Base-by-base conservation (phyloP, 2,329 filamentous ascomycete genomes). In the Botryotinia narcissicola region DNA sequence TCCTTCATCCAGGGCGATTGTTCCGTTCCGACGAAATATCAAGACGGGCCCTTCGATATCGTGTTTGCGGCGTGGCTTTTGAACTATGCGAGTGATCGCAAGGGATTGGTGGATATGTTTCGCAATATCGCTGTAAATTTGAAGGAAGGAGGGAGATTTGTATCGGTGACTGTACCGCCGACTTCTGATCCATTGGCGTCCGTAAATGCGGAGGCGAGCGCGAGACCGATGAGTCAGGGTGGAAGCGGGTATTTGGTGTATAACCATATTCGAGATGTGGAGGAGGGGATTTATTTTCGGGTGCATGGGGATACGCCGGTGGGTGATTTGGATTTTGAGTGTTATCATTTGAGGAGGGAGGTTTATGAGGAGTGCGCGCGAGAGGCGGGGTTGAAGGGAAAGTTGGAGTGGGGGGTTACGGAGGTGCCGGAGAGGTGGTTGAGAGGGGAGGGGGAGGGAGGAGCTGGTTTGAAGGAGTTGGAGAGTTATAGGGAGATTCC, bases 21-120 rank as follows among this genome's bases (percentile, higher is more conserved):
- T 72, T 74, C 78, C 6, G 75, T 78, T 40, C 80, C 81, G 3
- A 74, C 74, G 12, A 42, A 71, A 3, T 78, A 78, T 12, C 72
- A 73, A 4, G 77, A 76, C 8, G 79, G 76, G 7, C 77, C 77
- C 1, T 84, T 83, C 75, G 81, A 83, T 75, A 37, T 84, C 29
- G 82, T 83, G 48, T 78, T 81, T 29, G 82, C 77, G 7, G 79
- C 78, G 12, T 83, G 82, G 81, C 74, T 83, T 44, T 78, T 84
- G 37, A 84, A 84, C 77, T 84, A 83, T 69, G 81, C 82, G 0
- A 42, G 75, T 32, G 78, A 75, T 67, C 72, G 75, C 12, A 74
- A 75, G 35, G 79, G 78, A 20, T 75, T 83, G 72, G 75, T 80
- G 6, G 74, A 71, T 29, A 83, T 83, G 81, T 84, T 80, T 73